These are phyloP conservation scores for Fremontodendron californicum DNA, from an alignment of 345 rosid species.

Conservation along the genomic window DNA sequence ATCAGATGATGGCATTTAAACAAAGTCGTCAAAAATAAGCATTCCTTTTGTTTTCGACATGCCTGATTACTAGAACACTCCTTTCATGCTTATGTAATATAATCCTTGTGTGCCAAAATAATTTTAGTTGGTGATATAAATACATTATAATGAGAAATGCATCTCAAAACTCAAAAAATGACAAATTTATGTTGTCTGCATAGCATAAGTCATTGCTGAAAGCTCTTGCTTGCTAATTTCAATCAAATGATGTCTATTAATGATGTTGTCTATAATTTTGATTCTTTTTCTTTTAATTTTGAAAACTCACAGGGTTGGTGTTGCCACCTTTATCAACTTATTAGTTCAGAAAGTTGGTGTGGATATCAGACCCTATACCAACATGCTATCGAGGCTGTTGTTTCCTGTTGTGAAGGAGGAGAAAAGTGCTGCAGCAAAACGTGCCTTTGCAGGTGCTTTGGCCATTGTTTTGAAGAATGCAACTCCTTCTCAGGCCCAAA, in stretches of 20 bases:
- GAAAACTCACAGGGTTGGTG: constrained; percentile 69
- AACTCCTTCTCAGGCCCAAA: constrained; percentile 61
- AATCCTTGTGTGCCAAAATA: not conserved
- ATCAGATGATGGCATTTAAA: not conserved
- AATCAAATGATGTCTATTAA: not conserved
- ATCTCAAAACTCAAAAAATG: not conserved
- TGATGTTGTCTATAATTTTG: not conserved
- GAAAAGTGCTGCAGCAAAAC: constrained; percentile 73
- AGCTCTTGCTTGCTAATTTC: not conserved
- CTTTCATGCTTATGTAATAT: not conserved
- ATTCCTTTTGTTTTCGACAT: not conserved
- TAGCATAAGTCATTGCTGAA: constrained; percentile 3
- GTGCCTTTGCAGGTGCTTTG: constrained; percentile 93
- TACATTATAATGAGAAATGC: not conserved
- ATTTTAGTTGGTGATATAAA: not conserved
- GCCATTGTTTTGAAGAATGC: constrained; percentile 72
- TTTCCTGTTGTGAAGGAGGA: constrained; percentile 83
- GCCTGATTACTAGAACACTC: not conserved
- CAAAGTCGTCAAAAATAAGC: not conserved
- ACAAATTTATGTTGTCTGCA: not conserved
- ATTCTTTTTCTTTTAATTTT: not conserved
- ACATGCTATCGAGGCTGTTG: constrained; percentile 58
- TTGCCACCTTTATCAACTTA: constrained; percentile 79
- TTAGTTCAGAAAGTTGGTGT: constrained; percentile 76
- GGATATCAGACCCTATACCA: constrained; percentile 71